A percentile compares a stretch with the other conserved stretches of the same genome.
Conservation (phyloP, 495 filamentous ascomycete species). For the Sordaria brevicollis region DNA sequence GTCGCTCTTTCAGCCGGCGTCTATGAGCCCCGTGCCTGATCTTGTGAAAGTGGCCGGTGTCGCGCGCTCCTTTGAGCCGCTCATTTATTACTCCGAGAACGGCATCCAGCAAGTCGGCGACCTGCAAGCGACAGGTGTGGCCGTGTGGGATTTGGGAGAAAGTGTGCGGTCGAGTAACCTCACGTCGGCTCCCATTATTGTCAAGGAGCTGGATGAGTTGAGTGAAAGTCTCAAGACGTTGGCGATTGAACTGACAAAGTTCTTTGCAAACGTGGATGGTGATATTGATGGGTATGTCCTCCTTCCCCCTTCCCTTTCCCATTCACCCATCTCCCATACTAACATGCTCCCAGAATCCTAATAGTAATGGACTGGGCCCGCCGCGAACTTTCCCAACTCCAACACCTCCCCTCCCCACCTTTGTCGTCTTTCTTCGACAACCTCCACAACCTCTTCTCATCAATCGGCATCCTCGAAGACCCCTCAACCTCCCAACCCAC, state of each 20-base stretch:
- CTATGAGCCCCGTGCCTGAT: slow-evolving; percentile 64
- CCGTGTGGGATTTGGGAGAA: slow-evolving; percentile 87
- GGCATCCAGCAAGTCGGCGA: slow-evolving; percentile 74
- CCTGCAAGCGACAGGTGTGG: slow-evolving; percentile 78
- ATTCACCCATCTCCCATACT: background rate
- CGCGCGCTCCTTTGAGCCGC: slow-evolving; percentile 78
- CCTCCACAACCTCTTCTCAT: slow-evolving; percentile 62
- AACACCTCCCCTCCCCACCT: slow-evolving; percentile 39
- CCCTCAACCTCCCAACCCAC: slow-evolving; percentile 50
- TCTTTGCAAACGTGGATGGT: slow-evolving; percentile 85
- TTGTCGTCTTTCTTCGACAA: slow-evolving; percentile 65
- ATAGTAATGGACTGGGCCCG: slow-evolving; percentile 93
- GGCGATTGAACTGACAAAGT: slow-evolving; percentile 70
- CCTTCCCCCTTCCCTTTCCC: background rate
- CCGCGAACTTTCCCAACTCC: slow-evolving; percentile 56
- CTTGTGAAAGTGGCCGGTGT: slow-evolving; percentile 81
- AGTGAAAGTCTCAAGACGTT: slow-evolving; percentile 74
- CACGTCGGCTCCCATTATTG: slow-evolving; percentile 77
- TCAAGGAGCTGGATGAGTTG: slow-evolving; percentile 69
- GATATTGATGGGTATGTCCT: slow-evolving; percentile 62
- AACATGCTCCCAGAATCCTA: slow-evolving; percentile 47
- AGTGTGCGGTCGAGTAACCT: slow-evolving; percentile 81
- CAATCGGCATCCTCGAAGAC: slow-evolving; percentile 59
- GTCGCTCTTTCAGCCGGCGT: slow-evolving; percentile 55
- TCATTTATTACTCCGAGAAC: slow-evolving; percentile 87